phyloP scores from a whole-genome alignment of 2,329 filamentous ascomycete genomes.

The Sarocladium brachiariae region DNA sequence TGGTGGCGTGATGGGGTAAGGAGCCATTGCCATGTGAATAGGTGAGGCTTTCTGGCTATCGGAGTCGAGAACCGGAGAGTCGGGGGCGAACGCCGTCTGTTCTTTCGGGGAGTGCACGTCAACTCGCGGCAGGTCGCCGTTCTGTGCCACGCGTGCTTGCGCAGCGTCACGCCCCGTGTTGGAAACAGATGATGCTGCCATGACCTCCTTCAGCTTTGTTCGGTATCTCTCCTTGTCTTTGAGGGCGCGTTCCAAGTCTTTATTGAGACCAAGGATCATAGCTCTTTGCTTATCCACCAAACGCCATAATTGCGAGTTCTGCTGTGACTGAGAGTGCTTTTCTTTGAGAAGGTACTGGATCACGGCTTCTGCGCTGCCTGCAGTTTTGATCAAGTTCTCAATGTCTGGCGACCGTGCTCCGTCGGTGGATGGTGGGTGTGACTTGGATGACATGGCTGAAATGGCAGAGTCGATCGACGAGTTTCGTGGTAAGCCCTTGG shows the following conservation, averaged over 20 bases:
- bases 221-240: slow-evolving; percentile 95
- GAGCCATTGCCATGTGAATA: slow-evolving; percentile 52
- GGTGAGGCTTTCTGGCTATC: slow-evolving; percentile 49
- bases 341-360: slow-evolving; percentile 86
- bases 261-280: slow-evolving; percentile 90
- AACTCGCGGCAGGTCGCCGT: slow-evolving; percentile 15
- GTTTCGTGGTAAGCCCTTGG: slow-evolving; percentile 53
- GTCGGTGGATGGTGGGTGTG: slow-evolving; percentile 39
- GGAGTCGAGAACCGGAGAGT: slow-evolving; percentile 43
- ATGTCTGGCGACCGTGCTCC: slow-evolving; percentile 66
- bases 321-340: slow-evolving; percentile 79
- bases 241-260: slow-evolving; percentile 81
- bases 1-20: slow-evolving; percentile 59
- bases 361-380: slow-evolving; percentile 82
- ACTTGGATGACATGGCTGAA: slow-evolving; percentile 62
- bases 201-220: slow-evolving; percentile 76
- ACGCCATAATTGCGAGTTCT: slow-evolving; percentile 91
- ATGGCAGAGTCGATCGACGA: slow-evolving; percentile 93
- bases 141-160: background rate
- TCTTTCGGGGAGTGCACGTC: slow-evolving; percentile 16
- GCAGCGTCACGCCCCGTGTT: slow-evolving; percentile 17
- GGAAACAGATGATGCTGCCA: slow-evolving; percentile 33
- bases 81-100: slow-evolving; percentile 20
- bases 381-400: slow-evolving; percentile 69
- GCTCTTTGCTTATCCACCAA: slow-evolving; percentile 92